A percentile compares a stretch with the other conserved stretches of the same genome.
These are phyloP conservation scores for Anisogramma anomala DNA, from an alignment of 2,329 filamentous ascomycete species.

Conservation along the genomic window DNA sequence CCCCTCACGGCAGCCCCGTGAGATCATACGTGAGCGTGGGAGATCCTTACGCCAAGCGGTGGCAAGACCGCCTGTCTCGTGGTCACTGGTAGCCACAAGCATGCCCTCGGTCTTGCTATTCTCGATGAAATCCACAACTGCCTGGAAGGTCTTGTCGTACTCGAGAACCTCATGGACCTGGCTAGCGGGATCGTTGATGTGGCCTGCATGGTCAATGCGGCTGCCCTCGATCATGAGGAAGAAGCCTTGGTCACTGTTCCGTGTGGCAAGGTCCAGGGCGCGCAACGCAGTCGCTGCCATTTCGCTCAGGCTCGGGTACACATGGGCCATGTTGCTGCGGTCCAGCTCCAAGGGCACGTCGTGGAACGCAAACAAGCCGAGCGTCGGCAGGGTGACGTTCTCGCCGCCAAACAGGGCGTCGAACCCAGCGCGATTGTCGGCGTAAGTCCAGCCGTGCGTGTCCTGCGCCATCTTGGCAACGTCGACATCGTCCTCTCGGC, in stretches of 20 bases:
- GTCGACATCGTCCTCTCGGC: constrained; percentile 67
- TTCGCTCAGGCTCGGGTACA: constrained; percentile 81
- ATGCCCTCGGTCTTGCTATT: constrained; percentile 62
- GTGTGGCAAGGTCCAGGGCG: constrained; percentile 69
- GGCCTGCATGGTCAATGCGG: constrained; percentile 89
- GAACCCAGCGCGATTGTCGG: constrained; percentile 61
- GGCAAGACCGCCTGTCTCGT: constrained; percentile 86
- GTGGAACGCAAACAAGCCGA: constrained; percentile 71
- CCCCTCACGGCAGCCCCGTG: not conserved
- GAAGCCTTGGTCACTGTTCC: constrained; percentile 79
- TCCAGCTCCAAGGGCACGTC: constrained; percentile 95
- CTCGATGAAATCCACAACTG: constrained; percentile 75
- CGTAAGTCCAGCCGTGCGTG: constrained; percentile 68
- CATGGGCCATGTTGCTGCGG: constrained; percentile 61
- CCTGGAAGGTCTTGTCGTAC: constrained; percentile 76
- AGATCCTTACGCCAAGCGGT: constrained; percentile 59
- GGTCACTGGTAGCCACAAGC: constrained; percentile 83
- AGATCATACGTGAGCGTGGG: not conserved
- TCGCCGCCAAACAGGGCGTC: constrained; percentile 58
- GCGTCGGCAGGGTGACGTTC: constrained; percentile 61
- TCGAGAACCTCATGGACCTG: constrained; percentile 90
- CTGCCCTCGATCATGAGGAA: constrained; percentile 98
- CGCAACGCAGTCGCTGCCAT: constrained; percentile 78
- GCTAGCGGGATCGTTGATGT: constrained; percentile 71
- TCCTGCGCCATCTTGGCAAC: constrained; percentile 61